Percentiles rank a stretch among this genome's conserved stretches.
Evolutionary conservation across 75 land plant genomes (phyloP).

Genomic region (Sequoiadendron giganteum): DNA sequence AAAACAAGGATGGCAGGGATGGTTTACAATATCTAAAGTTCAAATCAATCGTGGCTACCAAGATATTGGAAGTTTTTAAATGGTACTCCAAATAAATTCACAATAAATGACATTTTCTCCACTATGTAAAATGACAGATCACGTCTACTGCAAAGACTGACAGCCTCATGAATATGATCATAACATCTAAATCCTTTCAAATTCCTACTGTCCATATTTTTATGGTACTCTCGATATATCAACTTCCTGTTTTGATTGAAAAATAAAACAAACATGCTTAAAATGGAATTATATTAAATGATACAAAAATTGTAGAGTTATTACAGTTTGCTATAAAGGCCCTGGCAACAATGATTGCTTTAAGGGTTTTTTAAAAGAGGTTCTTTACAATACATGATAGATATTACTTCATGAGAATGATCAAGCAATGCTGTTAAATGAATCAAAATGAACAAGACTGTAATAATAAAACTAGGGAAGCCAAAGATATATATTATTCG

Average conservation of each 20-base stretch:
- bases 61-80: not conserved
- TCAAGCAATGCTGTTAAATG: too few relatives aligned
- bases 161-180: not conserved
- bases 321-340: too few relatives aligned
- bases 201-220: not conserved
- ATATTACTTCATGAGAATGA: too few relatives aligned
- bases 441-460: too few relatives aligned
- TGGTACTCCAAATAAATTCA: not conserved
- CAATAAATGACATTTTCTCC: not conserved
- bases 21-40: not conserved
- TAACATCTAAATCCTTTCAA: not conserved
- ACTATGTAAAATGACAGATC: not conserved
- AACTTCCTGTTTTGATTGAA: not conserved
- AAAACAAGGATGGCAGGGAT: not conserved
- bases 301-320: too few relatives aligned
- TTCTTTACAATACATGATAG: too few relatives aligned
- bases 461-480: too few relatives aligned
- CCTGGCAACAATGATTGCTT: too few relatives aligned
- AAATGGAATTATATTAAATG: too few relatives aligned
- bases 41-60: not conserved
- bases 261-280: not conserved
- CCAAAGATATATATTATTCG: too few relatives aligned
- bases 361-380: too few relatives aligned
- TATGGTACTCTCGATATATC: not conserved
- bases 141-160: not conserved